Base-by-base conservation (phyloP, 2,329 filamentous ascomycete species). In the Microsporum audouinii region DNA sequence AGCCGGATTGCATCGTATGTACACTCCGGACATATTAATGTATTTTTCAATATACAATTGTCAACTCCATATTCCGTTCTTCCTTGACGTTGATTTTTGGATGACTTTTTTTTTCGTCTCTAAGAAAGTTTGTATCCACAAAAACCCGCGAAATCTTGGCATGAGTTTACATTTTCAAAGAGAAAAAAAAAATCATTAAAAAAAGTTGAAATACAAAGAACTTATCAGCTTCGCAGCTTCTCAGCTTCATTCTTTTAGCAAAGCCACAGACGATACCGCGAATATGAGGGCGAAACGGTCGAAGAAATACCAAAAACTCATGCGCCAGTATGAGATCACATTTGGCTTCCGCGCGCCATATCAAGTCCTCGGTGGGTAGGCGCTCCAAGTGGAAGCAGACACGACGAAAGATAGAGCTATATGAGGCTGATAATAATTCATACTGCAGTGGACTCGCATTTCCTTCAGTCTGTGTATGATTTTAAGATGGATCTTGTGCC, bases 301-400 rank as follows among this genome's bases (percentile, higher is more conserved):
- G 47, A 87, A 88, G 75, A 85, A 87, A 69, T 91, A 90, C 73
- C 84, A 86, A 71, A 96, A 96, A 84, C 85, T 96, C 70, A 95
- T 99, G 86, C 87, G 90, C 76, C 87, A 92, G 71, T 96, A 91
- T 81, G 85, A 86, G 71, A 82, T 92, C 73, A 86, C 85, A 63
- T 96, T 95, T 72, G 87, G 88, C 63, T 96, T 96, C 74, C 89
- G 91, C 67, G 88, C 94, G 76, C 91, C 94, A 8, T 97, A 96
- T 77, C 94, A 97, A 77, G 87, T 95, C 58, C 79, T 96, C 49
- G 79, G 84, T 87, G 17, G 17, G 17, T 23, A 77, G 62, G 78
- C 17, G 29, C n/a, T 36, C 38, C 27, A 23, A 31, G 29, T 5
- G 7, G 2, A 36, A 34, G 31, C n/a, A 39, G 12, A 27, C 1